Evolutionary conservation across 2,329 filamentous ascomycete genomes (phyloP).

Genomic region (Diaporthe caulivora): DNA sequence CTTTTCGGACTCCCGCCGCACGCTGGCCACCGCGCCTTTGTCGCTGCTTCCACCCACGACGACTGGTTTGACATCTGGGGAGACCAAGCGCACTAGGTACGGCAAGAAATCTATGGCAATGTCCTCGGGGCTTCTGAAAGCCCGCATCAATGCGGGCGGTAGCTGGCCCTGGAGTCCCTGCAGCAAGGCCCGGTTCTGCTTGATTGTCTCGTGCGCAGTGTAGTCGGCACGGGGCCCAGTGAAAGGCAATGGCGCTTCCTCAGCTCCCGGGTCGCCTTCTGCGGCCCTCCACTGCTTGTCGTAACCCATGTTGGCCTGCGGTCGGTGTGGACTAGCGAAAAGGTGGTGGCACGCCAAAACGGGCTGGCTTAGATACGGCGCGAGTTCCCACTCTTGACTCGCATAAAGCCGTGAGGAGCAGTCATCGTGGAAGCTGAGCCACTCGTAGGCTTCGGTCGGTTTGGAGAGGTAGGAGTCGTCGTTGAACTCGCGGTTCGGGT

Average conservation of each 20-base stretch:
- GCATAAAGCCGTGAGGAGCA: conserved; percentile 83
- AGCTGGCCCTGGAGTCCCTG: conserved; percentile 80
- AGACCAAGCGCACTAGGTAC: conserved; percentile 84
- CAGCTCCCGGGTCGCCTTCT: conserved; percentile 61
- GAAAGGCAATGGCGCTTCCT: conserved; percentile 76
- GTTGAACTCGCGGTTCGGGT: conserved; percentile 89
- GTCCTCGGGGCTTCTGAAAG: conserved; percentile 83
- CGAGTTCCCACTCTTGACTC: conserved; percentile 94
- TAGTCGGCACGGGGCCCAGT: conserved; percentile 86
- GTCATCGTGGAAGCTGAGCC: conserved; percentile 92
- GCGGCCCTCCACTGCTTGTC: conserved; percentile 58
- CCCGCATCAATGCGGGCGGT: conserved; percentile 77
- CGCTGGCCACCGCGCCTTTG: conserved; percentile 75
- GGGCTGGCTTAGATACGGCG: conserved; percentile 87
- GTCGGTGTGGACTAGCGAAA: conserved; percentile 80
- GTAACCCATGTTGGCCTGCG: conserved; percentile 54
- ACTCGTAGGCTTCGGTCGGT: conserved; percentile 89
- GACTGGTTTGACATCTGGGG: conserved; percentile 91
- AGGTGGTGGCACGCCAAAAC: conserved; percentile 91
- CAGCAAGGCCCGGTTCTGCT: conserved; percentile 81
- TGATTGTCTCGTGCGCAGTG: conserved; percentile 82
- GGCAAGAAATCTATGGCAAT: conserved; percentile 87
- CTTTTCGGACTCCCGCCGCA: conserved; percentile 88
- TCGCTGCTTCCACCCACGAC: conserved; percentile 76
- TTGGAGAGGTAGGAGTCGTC: conserved; percentile 93